Evolutionary conservation across 139 green algal species (phyloP), one percentile per base, ranked within the genome.

Genomic region (Volvox reticuliferus): DNA sequence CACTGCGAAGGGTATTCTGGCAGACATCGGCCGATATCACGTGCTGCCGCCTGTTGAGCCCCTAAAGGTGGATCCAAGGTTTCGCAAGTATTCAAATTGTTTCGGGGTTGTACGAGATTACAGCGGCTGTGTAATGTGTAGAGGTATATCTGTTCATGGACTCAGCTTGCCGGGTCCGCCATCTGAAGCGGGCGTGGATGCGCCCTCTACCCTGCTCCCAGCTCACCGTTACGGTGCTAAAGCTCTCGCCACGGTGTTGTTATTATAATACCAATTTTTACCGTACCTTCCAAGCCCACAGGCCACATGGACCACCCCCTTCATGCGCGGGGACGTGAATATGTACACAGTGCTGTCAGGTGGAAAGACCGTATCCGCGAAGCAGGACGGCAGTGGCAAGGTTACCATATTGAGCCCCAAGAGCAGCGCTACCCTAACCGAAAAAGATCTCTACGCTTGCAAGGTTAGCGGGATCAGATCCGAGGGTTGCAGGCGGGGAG

Each of bases 231-330:
- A 55, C 44, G 44, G 44, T 5, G 44, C 44, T 9, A 9, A 55
- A 9, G 9, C 44, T 55, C 44, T 55, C 9, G 44, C 5, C 44
- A 9, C 5, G 44, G 5, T 55, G 44, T 55, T 55, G 44, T 55
- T 55, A 9, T 55, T 55, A 9, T 9, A 55, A 55, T 9, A 14
- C 44, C 44, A 5, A n/a, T 9, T 9, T 55, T 9, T 55, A 9
- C 44, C 44, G 44, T 55, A 9, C 44, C 5, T 55, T 55, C 44
- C 5, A 55, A 55, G 5, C 44, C 67, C 73, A 6, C 86, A 91
- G 87, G 87, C 87, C 13, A 79, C 62, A 0, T 91, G 87, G 87
- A 91, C 87, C 33, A n/a, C 61, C 2, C 76, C 87, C 62, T 91
- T 91, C 87, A 86, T 91, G 76, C 87, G 76, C 0, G 2, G 14